Base-by-base conservation (phyloP, 1,139 yeast genomes). In the Nakaseomyces glabratus region DNA sequence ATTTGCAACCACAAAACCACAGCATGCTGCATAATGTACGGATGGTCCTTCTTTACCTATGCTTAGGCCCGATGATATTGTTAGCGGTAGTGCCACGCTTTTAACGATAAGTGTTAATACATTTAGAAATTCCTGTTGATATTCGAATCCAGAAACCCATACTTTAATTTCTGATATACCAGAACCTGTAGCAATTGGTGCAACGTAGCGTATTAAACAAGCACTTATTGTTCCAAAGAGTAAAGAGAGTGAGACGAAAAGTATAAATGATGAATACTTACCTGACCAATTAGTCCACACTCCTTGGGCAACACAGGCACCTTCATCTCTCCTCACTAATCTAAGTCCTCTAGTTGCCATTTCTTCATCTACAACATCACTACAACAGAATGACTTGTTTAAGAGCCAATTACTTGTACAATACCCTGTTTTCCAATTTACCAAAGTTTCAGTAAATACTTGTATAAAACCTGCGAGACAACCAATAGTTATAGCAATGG, bases 111-210 rank as follows among this genome's bases (percentile, higher is more conserved):
- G 63, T 0, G 96, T 86, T 56, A 71, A 65, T 60, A 78, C 69
- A 14, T 80, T 82, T 36, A 90, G 66, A 49, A 88, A 93, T 4
- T 84, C 86, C 22, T 74, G 71, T 67, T 82, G 71, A 35, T 57
- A 57, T 15, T 73, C 75, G 55, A 88, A 93, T 0, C 99, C 99
- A 0, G 94, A 80, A 2, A 90, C 86, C 45, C 93, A 86, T 55
- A 94, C 82, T 58, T 93, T 93, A 57, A 93, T 90, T 56, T 93
- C 99, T 4, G 96, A 81, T 33, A 93, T 93, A 0, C 98, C 98
- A 2, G 95, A 82, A 0, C 98, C 98, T 1, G 98, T 93, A 1
- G 98, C 98, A 38, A 78, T 69, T 0, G 95, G 95, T 1, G 95
- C 90, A 49, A 73, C 77, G 14, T 60, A 57, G 46, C 73, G 68